Evolutionary conservation across 345 rosid genomes (phyloP), one percentile per base, ranked within the genome.

Genomic region (Pseudoturritis turrita): DNA sequence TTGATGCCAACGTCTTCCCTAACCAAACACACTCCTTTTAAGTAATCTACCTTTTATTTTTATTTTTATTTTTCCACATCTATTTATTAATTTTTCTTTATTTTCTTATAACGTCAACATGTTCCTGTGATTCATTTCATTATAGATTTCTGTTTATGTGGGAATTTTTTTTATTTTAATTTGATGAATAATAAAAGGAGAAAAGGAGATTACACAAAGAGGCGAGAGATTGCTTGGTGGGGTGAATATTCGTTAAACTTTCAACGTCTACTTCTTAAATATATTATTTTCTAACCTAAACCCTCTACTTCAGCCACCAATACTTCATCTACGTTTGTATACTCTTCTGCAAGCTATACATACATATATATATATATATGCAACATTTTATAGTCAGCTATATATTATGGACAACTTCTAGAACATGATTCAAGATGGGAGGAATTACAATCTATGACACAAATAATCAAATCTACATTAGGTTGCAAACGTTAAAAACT

Each of bases 1-100:
- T 73, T 83, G 91, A 85, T 83, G 94, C 84, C 80, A 82, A 89
- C 88, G 83, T 87, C 78, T 81, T 72, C 90, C 83, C 96, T 87
- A 87, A 89, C 92, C 77, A 79, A 65, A 26, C 60, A 60, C 69
- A 68, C 74, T 70, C 33, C 78, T 82, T 82, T 78, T 80, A 85
- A 84, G 85, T 84, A 76, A 84, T 70, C 81, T 49, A 52, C 70
- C 61, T 61, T 65, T 35, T 39, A n/a, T 41, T 14, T 33, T 33
- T 8, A 15, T 19, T 17, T 23, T 26, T 7, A 40, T 61, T 51
- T 61, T 12, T 13, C 46, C 65, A 35, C 43, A 36, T 58, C 21
- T 72, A 64, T 23, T 54, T 55, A 17, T n/a, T n/a, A n/a, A n/a
- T 62, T 23, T 52, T 9, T 52, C 53, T 50, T 10, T 22, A 21